These are phyloP conservation scores for Malus sieversii DNA, from an alignment of 306 rosid species.

Conservation along the genomic window DNA sequence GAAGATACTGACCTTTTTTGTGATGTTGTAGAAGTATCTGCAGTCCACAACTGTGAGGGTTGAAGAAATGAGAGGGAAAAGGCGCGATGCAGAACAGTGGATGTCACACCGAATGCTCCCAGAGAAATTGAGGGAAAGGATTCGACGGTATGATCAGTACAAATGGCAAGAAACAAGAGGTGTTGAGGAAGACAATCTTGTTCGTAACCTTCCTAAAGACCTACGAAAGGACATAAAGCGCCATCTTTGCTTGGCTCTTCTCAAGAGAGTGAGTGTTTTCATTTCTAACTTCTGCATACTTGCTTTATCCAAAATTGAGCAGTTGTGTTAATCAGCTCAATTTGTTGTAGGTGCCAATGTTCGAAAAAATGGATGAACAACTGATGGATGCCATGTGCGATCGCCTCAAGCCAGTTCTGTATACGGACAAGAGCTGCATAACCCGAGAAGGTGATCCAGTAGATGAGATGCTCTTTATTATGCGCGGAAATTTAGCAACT, in stretches of 20 bases:
- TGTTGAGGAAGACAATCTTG: conserved; percentile 62
- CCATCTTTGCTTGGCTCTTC: conserved; percentile 68
- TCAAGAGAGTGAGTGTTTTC: conserved; percentile 48
- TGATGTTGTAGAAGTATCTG: conserved; percentile 56
- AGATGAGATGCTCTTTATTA: conserved; percentile 80
- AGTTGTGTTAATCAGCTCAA: background rate
- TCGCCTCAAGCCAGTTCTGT: conserved; percentile 66
- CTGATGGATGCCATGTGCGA: conserved; percentile 71
- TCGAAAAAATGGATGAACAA: conserved; percentile 57
- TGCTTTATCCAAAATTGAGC: background rate
- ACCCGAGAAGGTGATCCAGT: conserved; percentile 87
- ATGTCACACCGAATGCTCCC: conserved; percentile 93
- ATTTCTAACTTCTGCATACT: background rate
- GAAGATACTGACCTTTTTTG: background rate
- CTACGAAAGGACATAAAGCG: conserved; percentile 78
- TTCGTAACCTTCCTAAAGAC: conserved; percentile 78
- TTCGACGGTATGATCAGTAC: conserved; percentile 70
- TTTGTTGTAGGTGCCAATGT: conserved; percentile 59
- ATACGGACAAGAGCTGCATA: conserved; percentile 52
- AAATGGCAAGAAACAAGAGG: conserved; percentile 96
- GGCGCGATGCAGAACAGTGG: conserved; percentile 83
- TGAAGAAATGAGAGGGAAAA: conserved; percentile 79
- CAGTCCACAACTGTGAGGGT: conserved; percentile 77
- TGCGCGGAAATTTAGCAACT: conserved; percentile 58
- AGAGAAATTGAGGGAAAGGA: conserved; percentile 46